Base-by-base conservation (phyloP, 441 rosid species). In the Pelargonium fulgidum region DNA sequence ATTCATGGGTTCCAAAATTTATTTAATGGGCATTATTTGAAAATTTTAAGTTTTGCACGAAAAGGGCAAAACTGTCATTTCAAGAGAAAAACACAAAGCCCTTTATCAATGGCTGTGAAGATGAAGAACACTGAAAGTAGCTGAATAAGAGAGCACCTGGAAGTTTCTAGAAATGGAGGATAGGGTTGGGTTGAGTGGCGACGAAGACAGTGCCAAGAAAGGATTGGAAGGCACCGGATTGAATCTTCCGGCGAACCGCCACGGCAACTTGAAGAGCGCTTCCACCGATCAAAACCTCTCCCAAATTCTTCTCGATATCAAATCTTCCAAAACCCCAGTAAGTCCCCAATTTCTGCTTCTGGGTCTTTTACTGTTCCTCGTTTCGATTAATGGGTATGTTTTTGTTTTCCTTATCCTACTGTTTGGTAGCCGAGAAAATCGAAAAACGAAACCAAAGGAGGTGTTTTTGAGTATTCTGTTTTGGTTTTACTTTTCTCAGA, bases 231-330 rank as follows among this genome's bases (percentile, higher is more conserved):
- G 84, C 54, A 72, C 76, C 0, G 86, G 80, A 48, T 50, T 75
- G 39, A 78, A 72, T 9, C 64, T 80, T 4, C 80, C 89, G 10
- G 62, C 9, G 68, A 85, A 80, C 67, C 83, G 80, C 69, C 85
- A 81, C 64, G 87, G 87, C 65, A 87, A 87, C 71, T 67, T 87
- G 62, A 85, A 78, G 65, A 78, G 78, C 62, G 90, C 89, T 63
- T 77, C 89, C 24, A 70, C 70, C 66, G 92, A 89, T 71, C 74
- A 83, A 54, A 78, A 67, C 73, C 79, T 81, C 64, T 75, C 71
- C 61, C 67, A 80, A 17, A 82, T 87, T 63, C 81, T 87, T 77
- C 69, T 66, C 33, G 70, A 79, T 1, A 79, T 87, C 76, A 87
- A 82, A 69, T 81, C 83, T 63, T 86, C 92, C 63, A 83, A 80